Evolutionary conservation across 352 stramenopile species (phyloP).

Genomic region (Globisporangium nagaii): DNA sequence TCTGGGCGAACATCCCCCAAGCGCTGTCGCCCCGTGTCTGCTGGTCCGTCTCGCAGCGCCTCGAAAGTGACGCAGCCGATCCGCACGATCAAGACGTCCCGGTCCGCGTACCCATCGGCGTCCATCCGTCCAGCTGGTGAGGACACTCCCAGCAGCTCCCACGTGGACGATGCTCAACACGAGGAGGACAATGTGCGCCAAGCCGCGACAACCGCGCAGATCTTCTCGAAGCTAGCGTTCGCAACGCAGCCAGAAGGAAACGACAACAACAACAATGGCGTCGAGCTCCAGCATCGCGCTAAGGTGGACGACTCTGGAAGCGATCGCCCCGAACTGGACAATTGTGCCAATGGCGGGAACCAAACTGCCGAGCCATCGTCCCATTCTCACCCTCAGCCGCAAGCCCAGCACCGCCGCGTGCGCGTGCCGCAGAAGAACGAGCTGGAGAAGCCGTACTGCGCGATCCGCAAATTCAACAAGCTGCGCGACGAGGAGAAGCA

Average conservation of each 20-base stretch:
- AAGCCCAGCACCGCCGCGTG: constrained; percentile 20
- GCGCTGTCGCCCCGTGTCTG: constrained; percentile 52
- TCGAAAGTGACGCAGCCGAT: constrained; percentile 19
- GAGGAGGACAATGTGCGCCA: not conserved
- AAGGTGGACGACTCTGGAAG: not conserved
- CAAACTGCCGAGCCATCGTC: not conserved
- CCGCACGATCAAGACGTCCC: constrained; percentile 50
- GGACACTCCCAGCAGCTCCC: not conserved
- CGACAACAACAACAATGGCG: not conserved
- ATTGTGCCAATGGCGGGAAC: not conserved
- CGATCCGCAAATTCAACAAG: constrained; percentile 48
- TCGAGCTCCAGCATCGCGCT: not conserved
- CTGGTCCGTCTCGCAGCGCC: constrained; percentile 39
- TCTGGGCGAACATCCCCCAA: constrained; percentile 60
- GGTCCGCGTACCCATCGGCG: constrained; percentile 33
- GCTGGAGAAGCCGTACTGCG: constrained; percentile 66
- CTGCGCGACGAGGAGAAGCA: constrained; percentile 23
- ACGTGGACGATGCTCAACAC: not conserved
- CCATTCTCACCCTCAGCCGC: not conserved
- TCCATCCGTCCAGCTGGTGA: constrained; percentile 7
- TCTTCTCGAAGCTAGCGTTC: constrained; percentile 1
- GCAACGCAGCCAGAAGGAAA: not conserved
- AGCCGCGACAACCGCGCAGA: not conserved
- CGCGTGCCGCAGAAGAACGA: constrained; percentile 60
- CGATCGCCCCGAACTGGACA: not conserved